A percentile compares a stretch with the other conserved stretches of the same genome.
These are phyloP conservation scores for Lyophyllum semitale DNA, from an alignment of 768 basidiomycete species.

Conservation along the genomic window DNA sequence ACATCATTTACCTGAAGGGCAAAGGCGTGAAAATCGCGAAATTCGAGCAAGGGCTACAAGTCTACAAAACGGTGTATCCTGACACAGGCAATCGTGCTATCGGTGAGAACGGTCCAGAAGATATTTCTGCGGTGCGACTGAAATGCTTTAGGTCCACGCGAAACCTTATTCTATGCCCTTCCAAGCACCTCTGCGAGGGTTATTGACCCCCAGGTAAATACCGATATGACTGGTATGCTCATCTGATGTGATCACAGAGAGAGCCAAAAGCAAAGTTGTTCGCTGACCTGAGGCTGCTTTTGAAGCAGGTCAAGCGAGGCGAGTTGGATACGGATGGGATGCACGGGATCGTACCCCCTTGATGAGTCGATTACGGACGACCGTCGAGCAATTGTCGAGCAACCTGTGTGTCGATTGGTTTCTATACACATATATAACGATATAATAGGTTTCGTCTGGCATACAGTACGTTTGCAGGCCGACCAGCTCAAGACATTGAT, in stretches of 20 bases:
- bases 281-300: not conserved
- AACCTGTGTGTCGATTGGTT: too few species aligned
- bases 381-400: too few species aligned
- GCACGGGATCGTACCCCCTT: not conserved
- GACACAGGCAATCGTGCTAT: conserved; percentile 10
- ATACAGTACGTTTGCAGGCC: too few species aligned
- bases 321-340: conserved; percentile 10
- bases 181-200: conserved; percentile 80
- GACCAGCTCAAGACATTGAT: too few species aligned
- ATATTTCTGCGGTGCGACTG: not conserved
- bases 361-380: not conserved
- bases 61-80: conserved; percentile 50
- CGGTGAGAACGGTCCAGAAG: not conserved
- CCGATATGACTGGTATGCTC: not conserved
- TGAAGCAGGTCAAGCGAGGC: conserved; percentile 8
- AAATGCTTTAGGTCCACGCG: conserved; percentile 20
- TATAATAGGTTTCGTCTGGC: too few species aligned
- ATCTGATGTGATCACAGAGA: conserved; percentile 3
- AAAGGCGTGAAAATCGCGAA: conserved; percentile 10
- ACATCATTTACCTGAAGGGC: not conserved
- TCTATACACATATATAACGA: too few species aligned
- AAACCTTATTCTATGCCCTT: conserved; percentile 75
- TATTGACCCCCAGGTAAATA: conserved; percentile 64
- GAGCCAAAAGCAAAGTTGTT: conserved; percentile 14
- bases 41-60: conserved; percentile 40